Base-by-base conservation (phyloP, 164 flowering plant species). In the Akebia trifoliata region DNA sequence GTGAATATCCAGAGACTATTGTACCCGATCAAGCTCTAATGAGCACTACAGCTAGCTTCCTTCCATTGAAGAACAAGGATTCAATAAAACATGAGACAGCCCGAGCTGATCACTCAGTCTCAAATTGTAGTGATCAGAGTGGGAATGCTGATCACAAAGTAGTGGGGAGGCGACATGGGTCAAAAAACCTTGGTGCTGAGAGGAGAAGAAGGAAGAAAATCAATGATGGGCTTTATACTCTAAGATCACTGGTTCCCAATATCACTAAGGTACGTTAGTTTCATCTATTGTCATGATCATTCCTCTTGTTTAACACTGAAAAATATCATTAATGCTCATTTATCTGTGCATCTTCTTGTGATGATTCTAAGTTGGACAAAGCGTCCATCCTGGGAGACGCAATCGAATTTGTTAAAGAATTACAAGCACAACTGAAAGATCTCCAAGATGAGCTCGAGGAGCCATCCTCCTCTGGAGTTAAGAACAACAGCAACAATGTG, bases 151-250 rank as follows among this genome's bases (percentile, higher is more conserved):
- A 81, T 44, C 67, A 62, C 1, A 85, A 77, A 75, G 70, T 46
- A 60, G 66, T 38, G 2, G 94, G 87, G 20, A 78, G 74, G 52
- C 74, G 74, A 17, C 69, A 77, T 36, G 85, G 76, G 31, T 73
- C 90, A 1, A 93, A 90, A 57, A 93, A 93, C 63, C 84, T 93
- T 29, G 26, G 61, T 1, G 97, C 99, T 10, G 97, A 93, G 81
- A 87, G 99, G 79, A 90, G 67, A 74, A 76, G 99, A 63, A 84
- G 99, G 74, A 90, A 87, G 75, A 93, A 87, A 71, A 95, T 93
- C 37, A 87, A 90, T 49, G 97, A 87, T 4, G 69, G 93, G 64
- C 87, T 93, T 30, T 87, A 81, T 40, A 50, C 68, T 22, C 86
- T 93, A 20, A 74, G 99, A 0, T 57, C 97, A 40, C 69, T 90